Evolutionary conservation across 495 filamentous ascomycete species (phyloP).

Genomic region (Chaetomidium leptoderma): DNA sequence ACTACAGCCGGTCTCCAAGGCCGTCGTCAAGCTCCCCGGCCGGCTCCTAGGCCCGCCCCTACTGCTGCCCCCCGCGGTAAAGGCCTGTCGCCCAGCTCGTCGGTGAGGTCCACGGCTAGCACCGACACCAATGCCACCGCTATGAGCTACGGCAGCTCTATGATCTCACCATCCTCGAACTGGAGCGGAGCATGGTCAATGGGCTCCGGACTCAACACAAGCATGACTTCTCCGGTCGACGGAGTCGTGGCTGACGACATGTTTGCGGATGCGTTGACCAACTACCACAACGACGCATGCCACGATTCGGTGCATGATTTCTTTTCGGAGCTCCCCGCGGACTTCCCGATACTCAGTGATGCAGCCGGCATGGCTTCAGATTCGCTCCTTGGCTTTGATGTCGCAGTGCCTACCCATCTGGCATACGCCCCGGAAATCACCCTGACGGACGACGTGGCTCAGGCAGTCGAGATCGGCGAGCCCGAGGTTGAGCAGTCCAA

Average conservation of each 20-base stretch:
- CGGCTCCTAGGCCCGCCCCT: constrained; percentile 17
- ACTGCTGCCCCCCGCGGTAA: constrained; percentile 26
- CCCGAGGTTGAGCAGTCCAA: constrained; percentile 19
- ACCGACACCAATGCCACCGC: constrained; percentile 31
- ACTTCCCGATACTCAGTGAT: constrained; percentile 19
- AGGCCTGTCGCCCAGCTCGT: constrained; percentile 38
- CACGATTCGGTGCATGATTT: constrained; percentile 23
- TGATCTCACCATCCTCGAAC: constrained; percentile 35
- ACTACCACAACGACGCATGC: constrained; percentile 17
- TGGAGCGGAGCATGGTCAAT: constrained; percentile 37
- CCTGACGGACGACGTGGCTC: constrained; percentile 24
- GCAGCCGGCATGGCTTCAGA: constrained; percentile 22
- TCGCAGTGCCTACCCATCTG: constrained; percentile 24
- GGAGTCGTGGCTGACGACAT: constrained; percentile 21
- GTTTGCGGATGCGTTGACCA: constrained; percentile 21
- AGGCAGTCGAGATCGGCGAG: constrained; percentile 15
- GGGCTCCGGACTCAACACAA: constrained; percentile 29
- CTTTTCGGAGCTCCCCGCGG: constrained; percentile 39
- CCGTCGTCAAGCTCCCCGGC: constrained; percentile 24
- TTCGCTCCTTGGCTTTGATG: constrained; percentile 29
- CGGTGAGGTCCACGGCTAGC: constrained; percentile 37
- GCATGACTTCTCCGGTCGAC: constrained; percentile 32
- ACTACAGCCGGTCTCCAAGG: constrained; percentile 29
- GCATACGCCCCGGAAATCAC: constrained; percentile 34
- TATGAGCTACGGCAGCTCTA: constrained; percentile 34